Percentiles rank a stretch among this genome's conserved stretches.
phyloP scores from a whole-genome alignment of 371 early-diverging fungal genomes.

The Mortierella sp. region DNA sequence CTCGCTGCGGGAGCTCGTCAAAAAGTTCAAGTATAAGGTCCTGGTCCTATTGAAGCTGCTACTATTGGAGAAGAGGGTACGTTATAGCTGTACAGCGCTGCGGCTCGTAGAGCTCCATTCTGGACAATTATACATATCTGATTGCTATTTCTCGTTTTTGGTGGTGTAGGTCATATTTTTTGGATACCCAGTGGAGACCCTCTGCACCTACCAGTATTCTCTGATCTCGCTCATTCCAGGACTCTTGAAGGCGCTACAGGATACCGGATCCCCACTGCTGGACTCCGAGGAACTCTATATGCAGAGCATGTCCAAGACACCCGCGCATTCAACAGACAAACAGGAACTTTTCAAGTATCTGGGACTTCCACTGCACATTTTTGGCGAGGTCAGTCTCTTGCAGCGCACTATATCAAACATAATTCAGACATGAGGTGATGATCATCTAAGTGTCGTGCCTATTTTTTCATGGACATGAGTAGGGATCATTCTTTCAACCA shows the following conservation, averaged over 20 bases:
- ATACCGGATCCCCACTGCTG: conserved; percentile 50
- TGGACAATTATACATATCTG: background rate
- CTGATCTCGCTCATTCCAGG: conserved; percentile 79
- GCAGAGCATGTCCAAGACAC: conserved; percentile 54
- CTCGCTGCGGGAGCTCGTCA: conserved; percentile 76
- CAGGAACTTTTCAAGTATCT: conserved; percentile 64
- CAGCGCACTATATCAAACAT: background rate
- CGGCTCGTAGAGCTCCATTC: no score
- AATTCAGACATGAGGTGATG: background rate
- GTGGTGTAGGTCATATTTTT: conserved; percentile 76
- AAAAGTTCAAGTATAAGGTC: conserved; percentile 80
- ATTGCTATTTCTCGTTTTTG: background rate
- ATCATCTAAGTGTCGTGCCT: background rate
- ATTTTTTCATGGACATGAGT: background rate
- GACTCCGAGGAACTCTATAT: conserved; percentile 50
- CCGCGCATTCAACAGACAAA: conserved; percentile 56
- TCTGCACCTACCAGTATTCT: conserved; percentile 85
- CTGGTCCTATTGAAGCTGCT: conserved; percentile 80
- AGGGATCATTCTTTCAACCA: conserved; percentile 86
- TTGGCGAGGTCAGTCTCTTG: conserved; percentile 68
- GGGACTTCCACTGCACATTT: conserved; percentile 78
- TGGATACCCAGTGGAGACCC: conserved; percentile 82
- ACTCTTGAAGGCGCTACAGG: conserved; percentile 46
- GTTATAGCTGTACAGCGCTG: no score
- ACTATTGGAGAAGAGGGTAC: conserved; percentile 76